These are phyloP conservation scores for Peterozyma toletana DNA, from an alignment of 805 yeast genomes.

Conservation along the genomic window DNA sequence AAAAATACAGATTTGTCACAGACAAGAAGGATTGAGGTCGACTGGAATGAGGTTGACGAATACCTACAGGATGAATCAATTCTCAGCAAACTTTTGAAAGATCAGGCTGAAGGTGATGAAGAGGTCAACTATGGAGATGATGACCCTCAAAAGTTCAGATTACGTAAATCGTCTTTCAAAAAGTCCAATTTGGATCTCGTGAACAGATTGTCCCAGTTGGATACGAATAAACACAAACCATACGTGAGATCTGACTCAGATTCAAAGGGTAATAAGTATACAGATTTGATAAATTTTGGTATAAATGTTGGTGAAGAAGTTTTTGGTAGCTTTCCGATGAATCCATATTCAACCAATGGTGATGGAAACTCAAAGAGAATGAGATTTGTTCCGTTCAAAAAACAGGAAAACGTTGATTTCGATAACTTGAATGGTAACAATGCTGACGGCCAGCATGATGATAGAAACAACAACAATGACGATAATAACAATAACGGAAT, in stretches of 20 bases:
- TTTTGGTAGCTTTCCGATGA: constrained; percentile 22
- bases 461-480: too few species aligned
- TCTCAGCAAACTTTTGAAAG: constrained; percentile 8
- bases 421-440: too few species aligned
- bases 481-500: too few species aligned
- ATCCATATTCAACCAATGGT: constrained; percentile 18
- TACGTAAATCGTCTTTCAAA: constrained; percentile 4
- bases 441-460: too few species aligned
- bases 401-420: constrained; percentile 12
- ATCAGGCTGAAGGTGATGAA: constrained; percentile 12
- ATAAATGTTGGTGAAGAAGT: constrained; percentile 16
- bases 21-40: constrained; percentile 44
- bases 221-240: not conserved
- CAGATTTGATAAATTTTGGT: constrained; percentile 6
- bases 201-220: not conserved
- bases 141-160: constrained; percentile 8
- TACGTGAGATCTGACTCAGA: constrained; percentile 8
- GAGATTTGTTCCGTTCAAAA: constrained; percentile 23
- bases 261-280: constrained; percentile 10
- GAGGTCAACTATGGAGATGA: constrained; percentile 9
- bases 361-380: constrained; percentile 20
- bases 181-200: constrained; percentile 2
- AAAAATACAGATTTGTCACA: constrained; percentile 64
- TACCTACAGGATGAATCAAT: constrained; percentile 17
- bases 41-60: constrained; percentile 65